Percentiles rank a stretch among this genome's conserved stretches.
phyloP scores from a whole-genome alignment of 2,329 filamentous ascomycete genomes.

The Xylariaceae sp. region DNA sequence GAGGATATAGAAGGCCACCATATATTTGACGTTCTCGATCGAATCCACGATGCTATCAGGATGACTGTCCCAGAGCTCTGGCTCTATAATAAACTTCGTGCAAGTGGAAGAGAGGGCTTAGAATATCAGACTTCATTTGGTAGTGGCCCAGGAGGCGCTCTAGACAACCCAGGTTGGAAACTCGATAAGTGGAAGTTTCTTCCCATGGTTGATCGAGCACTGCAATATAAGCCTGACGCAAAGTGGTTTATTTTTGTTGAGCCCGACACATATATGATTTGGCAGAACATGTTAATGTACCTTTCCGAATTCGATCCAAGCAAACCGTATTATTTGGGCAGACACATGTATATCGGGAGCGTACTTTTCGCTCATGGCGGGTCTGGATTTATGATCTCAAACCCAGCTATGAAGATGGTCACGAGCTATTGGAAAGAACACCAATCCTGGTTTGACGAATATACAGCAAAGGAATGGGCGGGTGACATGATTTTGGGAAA shows the following conservation, averaged over 20 bases:
- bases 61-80: conserved; percentile 22
- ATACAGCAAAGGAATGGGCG: conserved; percentile 28
- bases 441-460: conserved; percentile 22
- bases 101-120: conserved; percentile 30
- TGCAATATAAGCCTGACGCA: conserved; percentile 42
- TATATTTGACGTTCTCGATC: conserved; percentile 27
- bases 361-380: conserved; percentile 48
- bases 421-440: conserved; percentile 22
- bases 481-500: conserved; percentile 35
- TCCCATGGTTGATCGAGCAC: conserved; percentile 47
- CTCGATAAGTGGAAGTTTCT: conserved; percentile 52
- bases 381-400: conserved; percentile 44
- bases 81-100: conserved; percentile 33
- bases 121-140: conserved; percentile 42
- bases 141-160: conserved; percentile 46
- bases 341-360: conserved; percentile 41
- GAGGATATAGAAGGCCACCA: conserved; percentile 31
- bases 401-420: conserved; percentile 44
- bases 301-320: conserved; percentile 40
- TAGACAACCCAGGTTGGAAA: conserved; percentile 43
- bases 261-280: conserved; percentile 47
- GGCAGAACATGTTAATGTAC: conserved; percentile 45
- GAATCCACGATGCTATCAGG: conserved; percentile 29
- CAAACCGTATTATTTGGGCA: conserved; percentile 45
- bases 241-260: conserved; percentile 52